phyloP scores from a whole-genome alignment of 331 rosid species.

The Pyracantha coccinea region DNA sequence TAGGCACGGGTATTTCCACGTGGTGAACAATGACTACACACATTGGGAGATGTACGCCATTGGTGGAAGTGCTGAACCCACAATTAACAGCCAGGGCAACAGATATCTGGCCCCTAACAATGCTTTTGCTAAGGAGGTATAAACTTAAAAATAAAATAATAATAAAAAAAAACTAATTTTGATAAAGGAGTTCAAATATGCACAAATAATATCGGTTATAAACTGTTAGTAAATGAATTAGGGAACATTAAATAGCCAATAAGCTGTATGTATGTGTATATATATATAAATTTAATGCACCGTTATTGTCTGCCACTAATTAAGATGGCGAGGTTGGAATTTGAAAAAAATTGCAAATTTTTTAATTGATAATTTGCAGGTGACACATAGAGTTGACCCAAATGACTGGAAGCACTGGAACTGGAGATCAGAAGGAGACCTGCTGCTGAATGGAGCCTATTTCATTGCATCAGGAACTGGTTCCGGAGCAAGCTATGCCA shows the following conservation, averaged over 20 bases:
- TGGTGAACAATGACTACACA: constrained; percentile 95
- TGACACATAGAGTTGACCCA: constrained; percentile 72
- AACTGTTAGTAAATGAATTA: too few species aligned
- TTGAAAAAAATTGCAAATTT: background rate
- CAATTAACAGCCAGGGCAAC: constrained; percentile 96
- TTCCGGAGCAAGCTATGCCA: constrained; percentile 76
- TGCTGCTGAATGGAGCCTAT: constrained; percentile 82
- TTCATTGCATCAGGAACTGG: constrained; percentile 86
- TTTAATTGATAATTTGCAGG: constrained; percentile 35
- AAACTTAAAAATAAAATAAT: background rate
- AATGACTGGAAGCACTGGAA: constrained; percentile 72
- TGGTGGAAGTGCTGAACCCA: constrained; percentile 96
- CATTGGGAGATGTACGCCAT: constrained; percentile 99
- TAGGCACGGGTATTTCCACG: constrained; percentile 97
- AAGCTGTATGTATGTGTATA: too few species aligned
- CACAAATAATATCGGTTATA: background rate
- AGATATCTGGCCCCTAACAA: constrained; percentile 84
- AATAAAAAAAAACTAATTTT: background rate
- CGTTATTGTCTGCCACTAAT: too few species aligned
- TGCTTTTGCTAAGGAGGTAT: constrained; percentile 83
- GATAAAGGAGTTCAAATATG: background rate
- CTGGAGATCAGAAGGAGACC: constrained; percentile 98
- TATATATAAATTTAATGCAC: too few species aligned
- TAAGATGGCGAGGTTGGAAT: background rate
- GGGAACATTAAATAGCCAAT: too few species aligned